These are phyloP conservation scores for Fusarium hostae DNA, from an alignment of 2,329 filamentous ascomycete species.

Conservation along the genomic window DNA sequence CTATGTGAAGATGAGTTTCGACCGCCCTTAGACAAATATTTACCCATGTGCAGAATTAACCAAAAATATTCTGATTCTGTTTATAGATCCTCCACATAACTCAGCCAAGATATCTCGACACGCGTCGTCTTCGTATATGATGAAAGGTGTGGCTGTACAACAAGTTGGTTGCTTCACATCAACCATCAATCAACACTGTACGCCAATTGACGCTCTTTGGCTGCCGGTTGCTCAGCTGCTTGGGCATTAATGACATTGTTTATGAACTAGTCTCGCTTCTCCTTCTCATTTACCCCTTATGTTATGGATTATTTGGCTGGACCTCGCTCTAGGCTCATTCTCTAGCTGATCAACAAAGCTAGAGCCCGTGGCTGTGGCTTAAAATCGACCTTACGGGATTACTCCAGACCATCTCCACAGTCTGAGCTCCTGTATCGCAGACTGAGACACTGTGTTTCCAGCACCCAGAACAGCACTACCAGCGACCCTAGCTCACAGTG, in stretches of 20 bases:
- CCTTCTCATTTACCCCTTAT: constrained; percentile 43
- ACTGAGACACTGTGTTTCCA: constrained; percentile 34
- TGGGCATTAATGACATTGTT: constrained; percentile 13
- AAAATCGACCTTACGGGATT: constrained; percentile 11
- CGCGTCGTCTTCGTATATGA: constrained; percentile 22
- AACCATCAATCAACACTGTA: constrained; percentile 10
- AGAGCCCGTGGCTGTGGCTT: constrained; percentile 32
- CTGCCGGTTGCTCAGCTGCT: background rate
- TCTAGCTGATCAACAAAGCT: constrained; percentile 31
- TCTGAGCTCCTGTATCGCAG: constrained; percentile 11
- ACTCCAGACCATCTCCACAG: constrained; percentile 38
- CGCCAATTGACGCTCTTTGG: background rate
- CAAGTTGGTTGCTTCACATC: constrained; percentile 1
- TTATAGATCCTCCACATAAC: background rate
- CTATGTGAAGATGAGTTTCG: no score
- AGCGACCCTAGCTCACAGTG: constrained; percentile 36
- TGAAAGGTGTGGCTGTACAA: constrained; percentile 31
- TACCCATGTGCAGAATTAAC: background rate
- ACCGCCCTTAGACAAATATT: background rate
- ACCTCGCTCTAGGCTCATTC: constrained; percentile 20
- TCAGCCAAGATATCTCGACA: constrained; percentile 18
- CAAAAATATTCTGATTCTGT: background rate
- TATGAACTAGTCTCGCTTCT: constrained; percentile 19
- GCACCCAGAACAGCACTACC: background rate
- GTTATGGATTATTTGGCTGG: constrained; percentile 10